Conservation (phyloP, 2,329 filamentous ascomycete genomes). For the Knufia petricola region DNA sequence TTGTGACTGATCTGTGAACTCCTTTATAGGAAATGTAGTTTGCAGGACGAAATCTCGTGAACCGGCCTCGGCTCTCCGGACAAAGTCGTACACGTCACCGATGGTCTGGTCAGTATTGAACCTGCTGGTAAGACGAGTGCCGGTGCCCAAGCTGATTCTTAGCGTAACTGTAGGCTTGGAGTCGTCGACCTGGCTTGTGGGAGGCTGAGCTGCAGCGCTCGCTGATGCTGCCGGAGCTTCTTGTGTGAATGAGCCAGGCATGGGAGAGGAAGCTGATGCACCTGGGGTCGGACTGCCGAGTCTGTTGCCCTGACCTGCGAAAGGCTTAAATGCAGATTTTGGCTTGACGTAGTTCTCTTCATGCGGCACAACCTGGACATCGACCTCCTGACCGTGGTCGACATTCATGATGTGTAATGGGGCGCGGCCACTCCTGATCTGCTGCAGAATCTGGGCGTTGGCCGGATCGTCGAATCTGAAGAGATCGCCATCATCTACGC, state of each 20-base stretch:
- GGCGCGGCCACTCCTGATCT: slow-evolving; percentile 54
- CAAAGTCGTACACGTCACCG: slow-evolving; percentile 55
- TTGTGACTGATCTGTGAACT: slow-evolving; percentile 46
- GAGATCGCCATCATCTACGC: slow-evolving; percentile 55
- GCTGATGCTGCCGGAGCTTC: slow-evolving; percentile 28
- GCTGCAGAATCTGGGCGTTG: slow-evolving; percentile 51
- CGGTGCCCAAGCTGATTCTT: slow-evolving; percentile 55
- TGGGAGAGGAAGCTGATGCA: slow-evolving; percentile 24
- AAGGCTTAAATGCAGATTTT: slow-evolving; percentile 56
- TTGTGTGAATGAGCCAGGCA: slow-evolving; percentile 22
- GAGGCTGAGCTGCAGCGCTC: slow-evolving; percentile 22
- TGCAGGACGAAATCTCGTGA: slow-evolving; percentile 51
- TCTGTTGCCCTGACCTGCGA: slow-evolving; percentile 50
- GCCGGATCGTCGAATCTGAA: slow-evolving; percentile 54
- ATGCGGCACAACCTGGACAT: slow-evolving; percentile 55
- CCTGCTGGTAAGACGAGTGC: slow-evolving; percentile 49
- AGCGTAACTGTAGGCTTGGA: slow-evolving; percentile 49
- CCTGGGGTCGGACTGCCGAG: slow-evolving; percentile 56
- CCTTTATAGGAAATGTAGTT: slow-evolving; percentile 57
- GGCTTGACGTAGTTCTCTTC: slow-evolving; percentile 51
- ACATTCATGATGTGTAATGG: slow-evolving; percentile 56
- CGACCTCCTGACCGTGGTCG: slow-evolving; percentile 52
- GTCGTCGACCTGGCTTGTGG: slow-evolving; percentile 44
- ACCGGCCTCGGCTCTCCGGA: slow-evolving; percentile 42
- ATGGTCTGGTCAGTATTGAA: slow-evolving; percentile 59